phyloP scores from a whole-genome alignment of 768 basidiomycete genomes.

The Pulveroboletus sp. region DNA sequence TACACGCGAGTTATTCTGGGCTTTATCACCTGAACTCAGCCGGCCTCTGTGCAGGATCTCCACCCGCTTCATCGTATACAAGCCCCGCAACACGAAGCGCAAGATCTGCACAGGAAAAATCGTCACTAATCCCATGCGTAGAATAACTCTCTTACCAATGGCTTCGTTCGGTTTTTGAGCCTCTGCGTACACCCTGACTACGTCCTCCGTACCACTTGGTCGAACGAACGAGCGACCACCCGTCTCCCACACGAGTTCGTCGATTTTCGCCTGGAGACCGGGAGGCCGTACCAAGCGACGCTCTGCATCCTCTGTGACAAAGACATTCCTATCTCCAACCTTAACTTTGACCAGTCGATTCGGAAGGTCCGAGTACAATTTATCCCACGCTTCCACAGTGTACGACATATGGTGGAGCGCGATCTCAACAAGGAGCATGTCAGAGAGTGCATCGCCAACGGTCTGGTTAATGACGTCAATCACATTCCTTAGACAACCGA shows the following conservation, averaged over 20 bases:
- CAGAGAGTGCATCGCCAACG: constrained; percentile 94
- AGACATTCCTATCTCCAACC: constrained; percentile 76
- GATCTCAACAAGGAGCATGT: constrained; percentile 92
- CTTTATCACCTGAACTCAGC: constrained; percentile 67
- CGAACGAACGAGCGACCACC: constrained; percentile 91
- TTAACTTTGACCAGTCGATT: constrained; percentile 94
- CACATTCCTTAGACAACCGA: constrained; percentile 74
- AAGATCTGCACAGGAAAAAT: constrained; percentile 52
- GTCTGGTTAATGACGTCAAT: constrained; percentile 94
- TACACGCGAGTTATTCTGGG: neutral
- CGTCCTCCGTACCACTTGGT: constrained; percentile 97
- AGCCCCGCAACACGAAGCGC: constrained; percentile 83
- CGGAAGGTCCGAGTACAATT: constrained; percentile 88
- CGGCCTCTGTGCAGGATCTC: constrained; percentile 74
- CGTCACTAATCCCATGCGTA: neutral
- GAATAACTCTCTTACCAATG: constrained; percentile 55
- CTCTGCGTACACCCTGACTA: constrained; percentile 96
- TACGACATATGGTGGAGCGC: constrained; percentile 89
- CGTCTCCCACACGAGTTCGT: constrained; percentile 78
- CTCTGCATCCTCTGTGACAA: constrained; percentile 93
- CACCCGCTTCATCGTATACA: constrained; percentile 80
- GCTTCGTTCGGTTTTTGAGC: constrained; percentile 70
- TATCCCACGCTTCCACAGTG: constrained; percentile 85
- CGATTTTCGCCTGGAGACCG: constrained; percentile 79
- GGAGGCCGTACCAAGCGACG: constrained; percentile 77